Percentiles rank a stretch among this genome's conserved stretches.
Evolutionary conservation across 805 yeast species (phyloP).

Genomic region (Saturnispora galanensis): DNA sequence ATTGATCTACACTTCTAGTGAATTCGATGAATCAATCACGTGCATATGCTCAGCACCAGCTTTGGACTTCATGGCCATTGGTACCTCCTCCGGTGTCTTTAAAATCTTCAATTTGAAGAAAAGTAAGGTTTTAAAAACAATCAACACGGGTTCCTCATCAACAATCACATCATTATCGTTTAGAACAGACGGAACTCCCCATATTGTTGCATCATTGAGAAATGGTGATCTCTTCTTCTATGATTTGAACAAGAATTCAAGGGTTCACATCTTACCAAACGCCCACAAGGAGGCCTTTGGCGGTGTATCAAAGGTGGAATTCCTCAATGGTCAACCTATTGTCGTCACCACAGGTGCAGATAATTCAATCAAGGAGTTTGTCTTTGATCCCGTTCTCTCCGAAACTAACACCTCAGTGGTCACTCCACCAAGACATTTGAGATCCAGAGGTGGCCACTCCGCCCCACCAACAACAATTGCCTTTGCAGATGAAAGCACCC

Average conservation of each 20-base stretch:
- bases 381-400: constrained; percentile 84
- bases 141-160: constrained; percentile 32
- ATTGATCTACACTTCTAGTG: constrained; percentile 40
- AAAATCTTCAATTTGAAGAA: constrained; percentile 57
- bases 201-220: constrained; percentile 66
- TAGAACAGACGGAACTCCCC: constrained; percentile 84
- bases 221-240: constrained; percentile 81
- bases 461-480: constrained; percentile 71
- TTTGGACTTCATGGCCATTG: constrained; percentile 73
- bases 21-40: constrained; percentile 49
- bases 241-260: constrained; percentile 60
- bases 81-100: constrained; percentile 59
- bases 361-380: constrained; percentile 79
- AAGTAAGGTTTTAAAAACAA: constrained; percentile 46
- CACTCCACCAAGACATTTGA: constrained; percentile 81
- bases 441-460: constrained; percentile 97
- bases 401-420: constrained; percentile 53
- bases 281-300: constrained; percentile 69
- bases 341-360: constrained; percentile 86
- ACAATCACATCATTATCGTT: constrained; percentile 61
- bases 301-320: constrained; percentile 65
- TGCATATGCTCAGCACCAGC: constrained; percentile 80
- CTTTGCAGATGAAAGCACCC: constrained; percentile 70
- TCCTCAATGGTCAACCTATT: constrained; percentile 86
- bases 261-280: constrained; percentile 65